Percentiles rank a stretch among this genome's conserved stretches.
phyloP scores from a whole-genome alignment of 768 basidiomycete genomes.

The Phaeotremella skinneri region DNA sequence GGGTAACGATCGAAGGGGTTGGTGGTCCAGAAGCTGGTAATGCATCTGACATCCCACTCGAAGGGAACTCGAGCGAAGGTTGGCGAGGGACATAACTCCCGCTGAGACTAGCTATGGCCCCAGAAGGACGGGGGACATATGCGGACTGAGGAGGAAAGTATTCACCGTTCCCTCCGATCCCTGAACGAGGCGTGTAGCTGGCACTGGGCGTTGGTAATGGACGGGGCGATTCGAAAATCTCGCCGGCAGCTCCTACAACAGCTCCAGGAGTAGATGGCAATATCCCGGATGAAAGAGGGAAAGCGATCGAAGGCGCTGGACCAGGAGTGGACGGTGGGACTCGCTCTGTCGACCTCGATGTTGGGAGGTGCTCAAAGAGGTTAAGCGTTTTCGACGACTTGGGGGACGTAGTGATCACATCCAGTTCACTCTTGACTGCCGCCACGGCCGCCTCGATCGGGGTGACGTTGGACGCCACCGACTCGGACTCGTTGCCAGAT shows the following conservation, averaged over 20 bases:
- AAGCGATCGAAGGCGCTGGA: not conserved
- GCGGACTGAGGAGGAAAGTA: not conserved
- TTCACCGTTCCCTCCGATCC: not conserved
- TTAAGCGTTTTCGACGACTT: constrained; percentile 10
- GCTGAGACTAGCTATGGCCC: too few relatives aligned
- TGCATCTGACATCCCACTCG: not conserved
- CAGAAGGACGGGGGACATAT: not conserved
- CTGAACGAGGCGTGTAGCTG: not conserved
- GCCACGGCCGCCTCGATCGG: not conserved
- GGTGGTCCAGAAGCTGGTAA: not conserved
- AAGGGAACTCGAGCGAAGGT: not conserved
- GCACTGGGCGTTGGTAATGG: not conserved
- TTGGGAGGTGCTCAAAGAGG: constrained; percentile 23
- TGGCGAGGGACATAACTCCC: constrained; percentile 2
- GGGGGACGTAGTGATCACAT: constrained; percentile 6
- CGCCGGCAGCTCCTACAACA: not conserved
- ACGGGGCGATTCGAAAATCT: not conserved
- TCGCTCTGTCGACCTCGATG: constrained; percentile 1
- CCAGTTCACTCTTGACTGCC: constrained; percentile 15
- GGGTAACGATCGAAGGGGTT: not conserved
- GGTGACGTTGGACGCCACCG: not conserved
- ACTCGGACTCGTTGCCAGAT: not conserved
- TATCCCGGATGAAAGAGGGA: not conserved
- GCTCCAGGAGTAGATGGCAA: not conserved
- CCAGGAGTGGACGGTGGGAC: not conserved